Base-by-base conservation (phyloP, 176 grass and related monocot genomes). In the Oryza australiensis region DNA sequence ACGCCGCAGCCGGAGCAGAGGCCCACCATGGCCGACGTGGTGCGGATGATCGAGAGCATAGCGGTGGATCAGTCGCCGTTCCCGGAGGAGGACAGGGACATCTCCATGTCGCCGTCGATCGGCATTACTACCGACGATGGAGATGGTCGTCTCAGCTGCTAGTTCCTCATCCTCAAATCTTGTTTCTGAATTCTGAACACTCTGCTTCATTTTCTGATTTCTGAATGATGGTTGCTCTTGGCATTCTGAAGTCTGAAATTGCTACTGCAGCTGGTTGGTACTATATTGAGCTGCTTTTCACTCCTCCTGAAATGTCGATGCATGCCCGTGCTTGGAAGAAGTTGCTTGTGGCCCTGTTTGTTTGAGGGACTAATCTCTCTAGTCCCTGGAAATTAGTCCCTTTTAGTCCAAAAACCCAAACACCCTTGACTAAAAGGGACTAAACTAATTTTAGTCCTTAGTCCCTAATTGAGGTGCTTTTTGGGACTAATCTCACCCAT, bases 1-100 rank as follows among this genome's bases (percentile, higher is more conserved):
- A 57, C 80, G 16, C 46, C 68, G 72, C 51, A 28, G 65, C 92
- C 88, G 10, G 92, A 92, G 26, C 90, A 92, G 84, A 75, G 94
- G 59, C 94, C 94, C 0, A 33, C 62, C 74, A 97, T 97, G 85
- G 45, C 7, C 23, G 92, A 90, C 40, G 92, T 91, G 22, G 86
- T 92, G 41, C 89, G 72, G 86, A 94, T 97, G 92, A 87, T 94
- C 57, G 86, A 97, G 86, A 93, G 86, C 76, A 84, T 94, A 14
- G 83, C 82, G 10, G 87, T 87, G 48, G 90, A 89, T 15, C 77
- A 89, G 67, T 91, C 81, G n/a, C 87, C 89, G 12, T 45, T 77
- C 26, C 83, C 87, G 18, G 85, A 91, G 66, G 89, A 91, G 77
- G 85, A 74, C 32, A 37, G 62, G 28, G 84, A 91, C 7, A n/a